Conservation (phyloP, 2,329 filamentous ascomycete species). For the Calonectria naviculata region DNA sequence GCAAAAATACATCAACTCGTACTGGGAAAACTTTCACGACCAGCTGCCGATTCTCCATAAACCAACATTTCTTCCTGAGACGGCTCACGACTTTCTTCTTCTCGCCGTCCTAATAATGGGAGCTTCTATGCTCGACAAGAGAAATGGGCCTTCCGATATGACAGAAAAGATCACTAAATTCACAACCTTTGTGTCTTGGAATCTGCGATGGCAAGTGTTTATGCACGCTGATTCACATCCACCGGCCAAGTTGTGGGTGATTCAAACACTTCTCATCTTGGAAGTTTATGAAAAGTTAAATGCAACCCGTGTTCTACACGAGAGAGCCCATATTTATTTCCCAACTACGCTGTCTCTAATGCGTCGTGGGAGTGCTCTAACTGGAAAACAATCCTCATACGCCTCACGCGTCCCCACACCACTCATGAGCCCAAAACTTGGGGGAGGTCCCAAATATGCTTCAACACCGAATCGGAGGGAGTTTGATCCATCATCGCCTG, state of each 20-base stretch:
- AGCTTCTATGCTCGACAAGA: slow-evolving; percentile 41
- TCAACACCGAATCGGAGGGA: slow-evolving; percentile 22
- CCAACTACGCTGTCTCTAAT: slow-evolving; percentile 41
- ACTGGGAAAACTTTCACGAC: slow-evolving; percentile 43
- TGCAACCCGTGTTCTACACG: slow-evolving; percentile 40
- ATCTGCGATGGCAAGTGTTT: slow-evolving; percentile 42
- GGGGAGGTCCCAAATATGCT: slow-evolving; percentile 19
- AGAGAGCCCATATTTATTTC: slow-evolving; percentile 44
- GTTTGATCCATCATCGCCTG: slow-evolving; percentile 35
- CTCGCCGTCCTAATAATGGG: slow-evolving; percentile 42
- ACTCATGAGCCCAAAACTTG: slow-evolving; percentile 35
- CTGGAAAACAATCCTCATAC: slow-evolving; percentile 41
- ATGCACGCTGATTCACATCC: slow-evolving; percentile 43
- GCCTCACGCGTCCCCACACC: slow-evolving; percentile 39
- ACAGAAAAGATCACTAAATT: slow-evolving; percentile 42
- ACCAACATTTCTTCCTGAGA: slow-evolving; percentile 41
- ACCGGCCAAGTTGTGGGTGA: slow-evolving; percentile 42
- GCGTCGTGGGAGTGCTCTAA: slow-evolving; percentile 41
- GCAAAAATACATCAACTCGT: slow-evolving; percentile 40
- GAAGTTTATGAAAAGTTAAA: slow-evolving; percentile 43
- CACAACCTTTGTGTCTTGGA: slow-evolving; percentile 43
- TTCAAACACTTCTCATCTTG: slow-evolving; percentile 39
- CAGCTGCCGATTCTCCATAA: slow-evolving; percentile 40
- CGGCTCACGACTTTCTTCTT: slow-evolving; percentile 40
- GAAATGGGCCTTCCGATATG: slow-evolving; percentile 25